Conservation (phyloP, 352 stramenopile genomes). For the Pythium phragmiticola region DNA sequence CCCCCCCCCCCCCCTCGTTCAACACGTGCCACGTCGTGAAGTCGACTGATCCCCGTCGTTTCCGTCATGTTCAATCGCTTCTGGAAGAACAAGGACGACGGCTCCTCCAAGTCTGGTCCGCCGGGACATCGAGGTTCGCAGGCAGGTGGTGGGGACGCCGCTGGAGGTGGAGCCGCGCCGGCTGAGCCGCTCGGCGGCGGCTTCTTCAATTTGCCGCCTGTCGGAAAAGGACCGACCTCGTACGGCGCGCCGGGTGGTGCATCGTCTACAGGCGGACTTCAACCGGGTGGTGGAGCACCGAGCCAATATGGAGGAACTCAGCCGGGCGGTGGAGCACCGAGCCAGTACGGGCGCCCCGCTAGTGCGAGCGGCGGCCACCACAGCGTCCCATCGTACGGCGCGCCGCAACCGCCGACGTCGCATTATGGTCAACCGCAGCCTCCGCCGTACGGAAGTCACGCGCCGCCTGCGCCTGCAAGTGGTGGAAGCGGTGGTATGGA, state of each 20-base stretch:
- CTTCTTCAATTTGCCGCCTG: slow-evolving; percentile 84
- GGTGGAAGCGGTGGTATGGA: slow-evolving; percentile 29
- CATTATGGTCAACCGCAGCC: slow-evolving; percentile 18
- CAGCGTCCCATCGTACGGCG: slow-evolving; percentile 22
- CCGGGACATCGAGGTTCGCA: slow-evolving; percentile 53
- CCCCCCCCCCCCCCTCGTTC: too few relatives aligned
- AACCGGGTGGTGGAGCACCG: neutral
- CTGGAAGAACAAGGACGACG: slow-evolving; percentile 85
- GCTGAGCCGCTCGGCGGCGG: slow-evolving; percentile 56
- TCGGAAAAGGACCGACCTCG: slow-evolving; percentile 38
- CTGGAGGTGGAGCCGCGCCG: slow-evolving; percentile 29
- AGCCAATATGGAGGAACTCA: slow-evolving; percentile 5
- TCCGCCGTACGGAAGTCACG: slow-evolving; percentile 17
- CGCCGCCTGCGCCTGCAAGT: slow-evolving; percentile 10
- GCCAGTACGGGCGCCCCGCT: slow-evolving; percentile 3
- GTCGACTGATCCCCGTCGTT: neutral
- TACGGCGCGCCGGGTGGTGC: slow-evolving; percentile 19
- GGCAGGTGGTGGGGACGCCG: slow-evolving; percentile 10
- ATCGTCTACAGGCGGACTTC: neutral
- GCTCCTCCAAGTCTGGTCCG: slow-evolving; percentile 43
- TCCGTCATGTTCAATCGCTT: slow-evolving; percentile 72
- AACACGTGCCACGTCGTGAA: neutral
- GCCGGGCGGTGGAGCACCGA: too few relatives aligned
- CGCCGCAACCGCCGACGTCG: slow-evolving; percentile 15
- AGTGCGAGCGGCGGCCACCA: slow-evolving; percentile 5